Evolutionary conservation across 2,329 filamentous ascomycete genomes (phyloP), one percentile per base, ranked within the genome.

Genomic region (Trichoderma citrinoviride): DNA sequence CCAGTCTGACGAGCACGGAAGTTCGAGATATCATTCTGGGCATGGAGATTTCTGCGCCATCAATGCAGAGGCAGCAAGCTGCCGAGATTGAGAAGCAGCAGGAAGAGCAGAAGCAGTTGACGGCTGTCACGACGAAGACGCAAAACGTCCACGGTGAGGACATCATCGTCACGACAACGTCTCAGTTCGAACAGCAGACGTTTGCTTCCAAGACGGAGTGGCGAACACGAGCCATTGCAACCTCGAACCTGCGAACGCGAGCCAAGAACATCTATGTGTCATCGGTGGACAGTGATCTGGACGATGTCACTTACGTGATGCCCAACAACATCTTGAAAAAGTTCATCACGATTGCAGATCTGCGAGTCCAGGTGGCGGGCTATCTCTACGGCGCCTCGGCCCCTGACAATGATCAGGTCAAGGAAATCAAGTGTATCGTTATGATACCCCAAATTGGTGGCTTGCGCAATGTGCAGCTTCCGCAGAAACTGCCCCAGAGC

Each of bases 181-280:
- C 95, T 19, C 92, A 97, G 74, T 99, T 96, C 73, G 95, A 99
- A 79, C 93, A 97, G 78, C 92, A 97, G 76, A 94, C 93, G 0
- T 99, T 99, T 76, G 93, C 94, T 12, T 98, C 94, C 19, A 98
- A 98, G 86, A 99, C 95, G 0, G 95, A 99, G 74, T 99, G 95
- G 95, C 91, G 95, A 61, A 99, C 95, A 12, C 84, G 96, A 70
- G 95, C 95, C 37, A 97, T 99, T 74, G 96, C 95, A 8, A 97
- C 95, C 2, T 96, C 93, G 25, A 99, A 99, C 77, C 81, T 99
- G 68, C 90, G 94, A 52, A 97, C 93, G 54, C 85, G 95, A 69
- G 87, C 95, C 56, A 99, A 98, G 84, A 97, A 99, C 79, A 97
- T 99, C 73, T 99, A 98, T 77, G 96, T 99, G 71, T 97, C 95